Conservation (phyloP, 2,329 filamentous ascomycete genomes). For the Aspergillus terreus region DNA sequence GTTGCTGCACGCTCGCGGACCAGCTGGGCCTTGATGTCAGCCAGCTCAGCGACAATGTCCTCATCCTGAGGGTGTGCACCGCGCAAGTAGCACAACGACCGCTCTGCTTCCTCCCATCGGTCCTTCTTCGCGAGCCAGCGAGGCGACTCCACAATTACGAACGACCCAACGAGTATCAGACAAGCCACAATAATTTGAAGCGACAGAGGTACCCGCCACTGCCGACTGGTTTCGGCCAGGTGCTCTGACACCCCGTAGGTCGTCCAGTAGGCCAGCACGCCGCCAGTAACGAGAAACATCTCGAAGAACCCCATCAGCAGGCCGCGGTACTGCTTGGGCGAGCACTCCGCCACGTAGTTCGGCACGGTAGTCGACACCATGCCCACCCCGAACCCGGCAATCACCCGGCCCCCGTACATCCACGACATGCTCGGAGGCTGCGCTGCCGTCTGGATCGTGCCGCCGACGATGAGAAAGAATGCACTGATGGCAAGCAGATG, state of each 20-base stretch:
- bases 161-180: background rate
- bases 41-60: background rate
- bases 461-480: background rate
- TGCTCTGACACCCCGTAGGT: conserved; percentile 1
- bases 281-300: conserved; percentile 2
- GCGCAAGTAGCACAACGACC: background rate
- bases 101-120: conserved; percentile 1
- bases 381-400: background rate
- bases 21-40: background rate
- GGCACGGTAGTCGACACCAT: conserved; percentile 2
- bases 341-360: conserved; percentile 3
- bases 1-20: background rate
- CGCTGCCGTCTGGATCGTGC: background rate
- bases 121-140: conserved; percentile 3
- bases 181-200: background rate
- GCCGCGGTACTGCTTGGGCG: conserved; percentile 1
- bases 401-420: conserved; percentile 1
- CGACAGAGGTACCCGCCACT: conserved; percentile 1
- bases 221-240: background rate
- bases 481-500: conserved; percentile 1
- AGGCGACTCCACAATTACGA: conserved; percentile 1
- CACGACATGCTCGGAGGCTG: background rate
- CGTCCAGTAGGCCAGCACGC: conserved; percentile 1
- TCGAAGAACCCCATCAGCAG: conserved; percentile 3
- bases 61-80: background rate